Evolutionary conservation across 345 rosid species (phyloP), one percentile per base, ranked within the genome.

Genomic region (Salix caprea): DNA sequence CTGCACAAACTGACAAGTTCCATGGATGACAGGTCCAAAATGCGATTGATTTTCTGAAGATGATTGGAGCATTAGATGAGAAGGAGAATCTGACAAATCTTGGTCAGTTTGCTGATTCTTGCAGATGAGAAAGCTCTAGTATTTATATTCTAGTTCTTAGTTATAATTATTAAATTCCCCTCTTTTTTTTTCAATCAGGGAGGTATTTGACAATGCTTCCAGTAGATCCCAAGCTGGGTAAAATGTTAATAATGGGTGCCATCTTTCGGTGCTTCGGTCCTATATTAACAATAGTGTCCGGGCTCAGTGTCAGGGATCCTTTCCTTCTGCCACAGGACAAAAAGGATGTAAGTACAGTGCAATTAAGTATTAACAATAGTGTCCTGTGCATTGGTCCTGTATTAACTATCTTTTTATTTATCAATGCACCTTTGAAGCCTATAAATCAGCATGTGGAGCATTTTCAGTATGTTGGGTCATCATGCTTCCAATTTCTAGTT

Each of bases 151-250:
- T 50, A 16, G 24, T 44, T 77, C 48, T 52, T 69, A 21, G 30
- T 14, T 37, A 62, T 74, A 52, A 26, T 65, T 40, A 24, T 40
- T 48, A 72, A 71, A 56, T 46, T 26, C 23, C 4, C 73, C 34
- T 36, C n/a, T 36, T 54, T 64, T 60, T 64, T 37, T 76, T 62
- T 70, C 70, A 50, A 74, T 58, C 86, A 96, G 99, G 99, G 73
- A 92, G 87, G 76, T 87, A 82, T 79, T 87, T 96, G 79, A 90
- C 98, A 6, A 86, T 90, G 82, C 97, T 96, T 69, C 99, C 99
- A 1, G 99, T 96, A 65, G 99, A 96, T 89, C 99, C 99, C 54
- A 96, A 96, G 90, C 91, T 96, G 34, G 99, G 99, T 84, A 96
- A 96, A 87, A 93, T 96, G 99, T 92, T 96, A 50, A 83, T 96